These are phyloP conservation scores for Multifurca ochricompacta DNA, from an alignment of 768 basidiomycete genomes.

Conservation along the genomic window DNA sequence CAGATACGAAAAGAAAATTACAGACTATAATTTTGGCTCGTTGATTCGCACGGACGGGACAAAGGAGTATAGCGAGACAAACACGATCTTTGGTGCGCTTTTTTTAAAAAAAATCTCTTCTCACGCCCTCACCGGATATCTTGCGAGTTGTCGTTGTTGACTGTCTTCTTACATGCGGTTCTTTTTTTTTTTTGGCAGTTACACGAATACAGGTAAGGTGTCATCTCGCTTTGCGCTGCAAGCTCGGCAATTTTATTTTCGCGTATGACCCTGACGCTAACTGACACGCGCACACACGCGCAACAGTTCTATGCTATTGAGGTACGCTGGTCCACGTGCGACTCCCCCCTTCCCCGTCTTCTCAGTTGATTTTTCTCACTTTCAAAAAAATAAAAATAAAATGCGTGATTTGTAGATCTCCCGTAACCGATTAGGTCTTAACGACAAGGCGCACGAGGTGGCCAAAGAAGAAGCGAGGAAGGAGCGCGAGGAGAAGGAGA, in stretches of 20 bases:
- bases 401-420: constrained; percentile 59
- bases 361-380: constrained; percentile 6
- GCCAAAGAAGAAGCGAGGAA: constrained; percentile 60
- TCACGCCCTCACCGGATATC: no score
- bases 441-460: constrained; percentile 75
- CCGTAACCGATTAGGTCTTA: constrained; percentile 84
- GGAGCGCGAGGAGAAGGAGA: constrained; percentile 48
- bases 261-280: neutral
- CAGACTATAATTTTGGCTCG: constrained; percentile 96
- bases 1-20: constrained; percentile 84
- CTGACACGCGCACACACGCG: neutral
- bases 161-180: constrained; percentile 3
- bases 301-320: constrained; percentile 88
- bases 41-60: constrained; percentile 75
- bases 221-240: neutral
- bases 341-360: neutral
- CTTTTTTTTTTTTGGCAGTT: constrained; percentile 32
- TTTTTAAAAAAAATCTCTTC: no score
- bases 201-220: constrained; percentile 59
- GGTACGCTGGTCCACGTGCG: constrained; percentile 32
- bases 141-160: neutral
- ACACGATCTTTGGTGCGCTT: constrained; percentile 84
- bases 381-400: neutral
- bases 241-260: neutral
- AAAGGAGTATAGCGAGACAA: constrained; percentile 81